phyloP scores from a whole-genome alignment of 1,139 yeast genomes.

The Yamadazyma aaseri region DNA sequence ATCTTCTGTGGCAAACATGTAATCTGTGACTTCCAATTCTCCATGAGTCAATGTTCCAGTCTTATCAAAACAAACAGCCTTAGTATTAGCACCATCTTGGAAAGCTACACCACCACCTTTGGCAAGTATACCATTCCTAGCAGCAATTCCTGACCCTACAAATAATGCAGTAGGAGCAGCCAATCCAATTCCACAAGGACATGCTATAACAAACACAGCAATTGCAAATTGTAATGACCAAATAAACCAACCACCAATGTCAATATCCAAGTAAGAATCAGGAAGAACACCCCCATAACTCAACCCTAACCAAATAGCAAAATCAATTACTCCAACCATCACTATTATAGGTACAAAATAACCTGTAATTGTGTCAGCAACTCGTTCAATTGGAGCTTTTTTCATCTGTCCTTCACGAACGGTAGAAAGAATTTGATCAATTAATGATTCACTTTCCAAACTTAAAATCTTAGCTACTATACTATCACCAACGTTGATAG shows the following conservation, averaged over 20 bases:
- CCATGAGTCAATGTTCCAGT: slow-evolving; percentile 80
- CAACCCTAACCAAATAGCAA: slow-evolving; percentile 65
- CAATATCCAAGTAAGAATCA: slow-evolving; percentile 53
- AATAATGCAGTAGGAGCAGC: slow-evolving; percentile 51
- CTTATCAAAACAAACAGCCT: slow-evolving; percentile 72
- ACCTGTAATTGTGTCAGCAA: slow-evolving; percentile 70
- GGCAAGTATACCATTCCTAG: slow-evolving; percentile 66
- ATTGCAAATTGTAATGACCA: slow-evolving; percentile 80
- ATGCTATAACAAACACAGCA: slow-evolving; percentile 66
- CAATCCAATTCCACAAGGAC: slow-evolving; percentile 49
- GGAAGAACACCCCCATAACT: slow-evolving; percentile 60
- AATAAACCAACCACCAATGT: slow-evolving; percentile 71
- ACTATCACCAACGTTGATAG: slow-evolving; percentile 62
- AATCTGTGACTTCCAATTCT: slow-evolving; percentile 56
- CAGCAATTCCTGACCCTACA: slow-evolving; percentile 49
- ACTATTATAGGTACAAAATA: slow-evolving; percentile 72
- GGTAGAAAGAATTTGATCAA: slow-evolving; percentile 67
- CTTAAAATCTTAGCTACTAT: slow-evolving; percentile 59
- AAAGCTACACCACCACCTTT: slow-evolving; percentile 83
- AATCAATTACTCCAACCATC: slow-evolving; percentile 57
- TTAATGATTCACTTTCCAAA: slow-evolving; percentile 61
- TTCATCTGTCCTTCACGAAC: slow-evolving; percentile 74
- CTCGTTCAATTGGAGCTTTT: slow-evolving; percentile 72
- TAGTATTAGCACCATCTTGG: slow-evolving; percentile 67
- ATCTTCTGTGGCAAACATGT: slow-evolving; percentile 21